Conservation (phyloP, 2,329 filamentous ascomycete genomes). For the Fusarium sp. region DNA sequence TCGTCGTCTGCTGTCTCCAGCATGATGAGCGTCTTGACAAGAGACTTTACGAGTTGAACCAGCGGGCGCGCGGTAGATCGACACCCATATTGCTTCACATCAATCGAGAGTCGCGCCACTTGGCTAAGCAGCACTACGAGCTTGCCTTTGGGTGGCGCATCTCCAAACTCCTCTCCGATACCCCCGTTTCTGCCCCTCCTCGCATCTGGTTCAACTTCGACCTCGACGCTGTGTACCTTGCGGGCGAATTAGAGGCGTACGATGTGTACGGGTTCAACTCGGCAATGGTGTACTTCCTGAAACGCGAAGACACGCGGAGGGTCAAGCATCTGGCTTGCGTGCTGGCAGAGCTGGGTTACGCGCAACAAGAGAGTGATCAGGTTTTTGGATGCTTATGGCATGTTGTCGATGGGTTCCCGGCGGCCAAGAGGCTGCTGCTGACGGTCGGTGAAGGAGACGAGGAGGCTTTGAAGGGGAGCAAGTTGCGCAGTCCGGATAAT, state of each 20-base stretch:
- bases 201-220: conserved; percentile 59
- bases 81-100: conserved; percentile 56
- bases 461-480: conserved; percentile 45
- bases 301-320: conserved; percentile 53
- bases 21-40: conserved; percentile 42
- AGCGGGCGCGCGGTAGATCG: conserved; percentile 39
- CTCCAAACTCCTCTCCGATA: conserved; percentile 51
- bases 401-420: conserved; percentile 56
- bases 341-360: conserved; percentile 56
- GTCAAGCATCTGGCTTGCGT: conserved; percentile 56
- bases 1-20: conserved; percentile 55
- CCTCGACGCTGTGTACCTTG: conserved; percentile 57
- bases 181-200: conserved; percentile 48
- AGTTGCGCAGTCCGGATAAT: conserved; percentile 47
- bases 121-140: conserved; percentile 57
- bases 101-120: conserved; percentile 54
- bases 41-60: conserved; percentile 44
- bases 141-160: conserved; percentile 58
- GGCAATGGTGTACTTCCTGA: conserved; percentile 60
- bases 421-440: conserved; percentile 50
- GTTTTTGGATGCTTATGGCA: conserved; percentile 60
- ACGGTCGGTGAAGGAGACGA: conserved; percentile 53
- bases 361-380: conserved; percentile 54
- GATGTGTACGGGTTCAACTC: conserved; percentile 57
- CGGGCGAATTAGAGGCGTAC: conserved; percentile 59